phyloP scores from a whole-genome alignment of 2,329 filamentous ascomycete species.

The Rhynchosporium graminicola region DNA sequence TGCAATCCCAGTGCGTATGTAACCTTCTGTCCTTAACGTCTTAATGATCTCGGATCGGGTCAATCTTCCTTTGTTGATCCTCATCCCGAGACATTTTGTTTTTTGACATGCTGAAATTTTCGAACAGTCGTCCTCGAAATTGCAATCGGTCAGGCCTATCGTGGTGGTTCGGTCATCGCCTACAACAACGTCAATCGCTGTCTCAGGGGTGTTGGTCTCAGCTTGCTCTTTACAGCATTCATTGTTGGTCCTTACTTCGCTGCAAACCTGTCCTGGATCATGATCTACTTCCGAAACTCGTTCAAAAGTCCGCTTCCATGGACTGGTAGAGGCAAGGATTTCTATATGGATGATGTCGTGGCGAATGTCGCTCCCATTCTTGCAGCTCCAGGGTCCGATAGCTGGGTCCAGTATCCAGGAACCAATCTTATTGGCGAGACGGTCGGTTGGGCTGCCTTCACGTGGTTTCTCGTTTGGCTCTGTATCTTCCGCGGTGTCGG shows the following conservation, averaged over 20 bases:
- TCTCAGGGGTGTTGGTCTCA: slow-evolving; percentile 9
- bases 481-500: slow-evolving; percentile 10
- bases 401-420: slow-evolving; percentile 4
- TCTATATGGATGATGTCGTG: slow-evolving; percentile 11
- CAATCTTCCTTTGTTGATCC: too few relatives aligned
- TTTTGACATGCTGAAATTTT: too few relatives aligned
- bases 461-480: slow-evolving; percentile 12
- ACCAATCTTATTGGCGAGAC: slow-evolving; percentile 3
- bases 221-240: slow-evolving; percentile 11
- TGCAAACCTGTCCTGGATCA: slow-evolving; percentile 6
- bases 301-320: slow-evolving; percentile 11
- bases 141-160: slow-evolving; percentile 12
- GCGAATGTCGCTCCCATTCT: not conserved
- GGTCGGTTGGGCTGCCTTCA: slow-evolving; percentile 9
- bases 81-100: too few relatives aligned
- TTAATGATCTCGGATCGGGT: too few relatives aligned
- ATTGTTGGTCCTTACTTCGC: slow-evolving; percentile 11
- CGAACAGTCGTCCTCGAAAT: slow-evolving; percentile 8
- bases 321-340: slow-evolving; percentile 1
- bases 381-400: slow-evolving; percentile 3
- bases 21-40: too few relatives aligned
- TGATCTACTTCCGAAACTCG: slow-evolving; percentile 12
- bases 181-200: slow-evolving; percentile 13
- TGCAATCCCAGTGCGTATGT: slow-evolving; percentile 2
- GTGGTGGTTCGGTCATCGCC: slow-evolving; percentile 4